Evolutionary conservation across 2,329 filamentous ascomycete genomes (phyloP), one percentile per base, ranked within the genome.

Genomic region (Celoporthe dispersa): DNA sequence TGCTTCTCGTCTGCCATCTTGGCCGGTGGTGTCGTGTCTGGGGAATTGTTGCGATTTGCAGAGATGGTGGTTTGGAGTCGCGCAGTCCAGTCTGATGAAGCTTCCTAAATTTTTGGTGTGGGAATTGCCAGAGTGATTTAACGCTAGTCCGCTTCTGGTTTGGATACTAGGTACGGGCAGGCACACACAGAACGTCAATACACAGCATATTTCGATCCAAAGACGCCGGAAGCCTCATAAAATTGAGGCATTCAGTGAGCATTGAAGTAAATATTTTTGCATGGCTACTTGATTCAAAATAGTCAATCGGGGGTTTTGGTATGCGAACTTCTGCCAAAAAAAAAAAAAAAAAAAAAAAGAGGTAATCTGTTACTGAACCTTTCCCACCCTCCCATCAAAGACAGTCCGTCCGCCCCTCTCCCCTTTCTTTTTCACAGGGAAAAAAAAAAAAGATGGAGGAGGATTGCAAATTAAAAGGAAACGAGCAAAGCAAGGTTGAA

Each of bases 1-100:
- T 93, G 93, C 78, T 95, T 92, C 77, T 88, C 87, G 79, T 92
- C 90, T 79, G 85, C 83, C 76, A 71, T 66, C 74, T 80, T 80
- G 75, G 80, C 77, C 75, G 83, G 41, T 48, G 55, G 37, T 25
- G 22, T 9, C 22, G 69, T 65, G 28, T 63, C 7, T 65, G 28
- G 7, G 25, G 37, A 19, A 31, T 53, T 64, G 61, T 51, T 25
- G 33, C 7, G 62, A 41, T 48, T 31, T 51, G 62, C 25, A 51
- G 25, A 41, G 22, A 35, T 41, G 35, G 25, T 28, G 39, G 61
- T 61, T 48, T 51, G 44, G 57, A 66, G 44, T 63, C 57, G 41
- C 22, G 25, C 37, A 19, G 62, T 44, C 62, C 28, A 64, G 41
- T 25, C 44, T 63, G 39, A 44, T 51, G 63, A 68, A 71, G 70